Conservation (phyloP, 1,139 yeast species). For the Candida albicans region DNA sequence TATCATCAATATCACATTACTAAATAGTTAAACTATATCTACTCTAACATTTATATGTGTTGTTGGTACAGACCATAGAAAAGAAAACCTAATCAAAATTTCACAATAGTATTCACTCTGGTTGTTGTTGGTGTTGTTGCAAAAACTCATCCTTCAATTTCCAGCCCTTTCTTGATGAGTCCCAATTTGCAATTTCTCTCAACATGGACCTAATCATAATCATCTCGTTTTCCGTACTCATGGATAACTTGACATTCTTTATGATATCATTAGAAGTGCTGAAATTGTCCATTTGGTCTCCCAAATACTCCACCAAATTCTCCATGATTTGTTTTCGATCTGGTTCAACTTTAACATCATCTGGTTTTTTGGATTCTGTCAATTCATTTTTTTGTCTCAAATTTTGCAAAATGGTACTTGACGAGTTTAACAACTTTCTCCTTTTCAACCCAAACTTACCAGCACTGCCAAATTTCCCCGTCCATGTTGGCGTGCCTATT, state of each 20-base stretch:
- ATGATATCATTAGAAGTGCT: constrained; percentile 63
- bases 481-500: constrained; percentile 93
- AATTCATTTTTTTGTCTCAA: constrained; percentile 23
- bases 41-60: no score
- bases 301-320: constrained; percentile 36
- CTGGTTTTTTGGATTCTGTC: constrained; percentile 16
- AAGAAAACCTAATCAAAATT: no score
- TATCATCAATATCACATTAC: no score
- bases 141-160: constrained; percentile 54
- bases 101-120: no score
- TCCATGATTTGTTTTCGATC: constrained; percentile 22
- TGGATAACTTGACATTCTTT: constrained; percentile 43
- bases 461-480: constrained; percentile 87
- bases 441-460: constrained; percentile 48
- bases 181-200: constrained; percentile 71
- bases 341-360: constrained; percentile 3
- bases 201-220: constrained; percentile 67
- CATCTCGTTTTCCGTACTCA: constrained; percentile 57
- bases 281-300: constrained; percentile 36
- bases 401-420: constrained; percentile 34
- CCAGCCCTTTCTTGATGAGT: constrained; percentile 61
- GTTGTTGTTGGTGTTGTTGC: background rate
- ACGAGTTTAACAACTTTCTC: constrained; percentile 15
- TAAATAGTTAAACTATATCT: no score
- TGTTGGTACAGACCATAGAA: no score